Base-by-base conservation (phyloP, 306 rosid genomes). In the Sesbania bispinosa region DNA sequence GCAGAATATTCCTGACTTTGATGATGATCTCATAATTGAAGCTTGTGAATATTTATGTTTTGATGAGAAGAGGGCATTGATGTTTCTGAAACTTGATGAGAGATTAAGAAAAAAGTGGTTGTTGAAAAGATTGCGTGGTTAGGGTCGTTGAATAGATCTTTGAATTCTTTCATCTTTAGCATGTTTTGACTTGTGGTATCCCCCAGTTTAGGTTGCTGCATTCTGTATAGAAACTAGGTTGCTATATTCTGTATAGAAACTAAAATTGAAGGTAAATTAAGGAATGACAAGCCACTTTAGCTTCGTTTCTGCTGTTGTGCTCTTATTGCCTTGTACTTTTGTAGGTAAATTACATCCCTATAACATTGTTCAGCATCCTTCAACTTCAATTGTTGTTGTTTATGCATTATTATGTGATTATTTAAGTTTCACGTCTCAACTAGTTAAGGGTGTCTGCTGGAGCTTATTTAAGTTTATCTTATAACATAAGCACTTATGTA, bases 1-100 rank as follows among this genome's bases (percentile, higher is more conserved):
- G 61, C 87, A 83, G 23, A 77, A 67, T 54, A 80, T 80, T 71
- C 78, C 76, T 8, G 87, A 52, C 65, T 86, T 86, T 69, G 90
- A 86, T 27, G 85, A 86, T 11, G 85, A 86, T 80, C 85, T 86
- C 23, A 80, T 86, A 62, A 78, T 86, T 16, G 85, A 86, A 46
- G 84, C 87, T 32, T 83, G 90, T 42, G 90, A 86, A 21, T 86
- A 74, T 73, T 74, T 86, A 47, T 80, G 85, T 48, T 69, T 77
- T 11, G 80, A 86, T 32, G 85, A 86, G 21, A 83, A 83, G 68
- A 80, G 74, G 79, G 84, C 82, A 5, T 26, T 77, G 46, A 80
- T 86, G 87, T 86, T 86, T 78, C 41, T 86, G 84, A 86, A 75
- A 62, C 75, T 86, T 61, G 71, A 85, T 0, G 90, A 82, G 48